Evolutionary conservation across 805 yeast genomes (phyloP).

Genomic region (Metschnikowia lachancei): DNA sequence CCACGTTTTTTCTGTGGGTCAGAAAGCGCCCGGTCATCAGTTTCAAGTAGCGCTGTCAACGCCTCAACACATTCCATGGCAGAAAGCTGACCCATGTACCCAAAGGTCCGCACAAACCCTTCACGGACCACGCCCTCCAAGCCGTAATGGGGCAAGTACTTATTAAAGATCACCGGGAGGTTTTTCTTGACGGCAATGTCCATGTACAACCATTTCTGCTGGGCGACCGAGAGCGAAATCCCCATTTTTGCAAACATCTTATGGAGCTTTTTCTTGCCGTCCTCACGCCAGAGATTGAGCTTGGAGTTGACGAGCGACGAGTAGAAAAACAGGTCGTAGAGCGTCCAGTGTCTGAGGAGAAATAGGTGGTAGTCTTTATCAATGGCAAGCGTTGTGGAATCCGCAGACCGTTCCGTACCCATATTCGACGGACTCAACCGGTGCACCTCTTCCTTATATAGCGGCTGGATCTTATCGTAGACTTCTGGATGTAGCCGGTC

Average conservation of each 20-base stretch:
- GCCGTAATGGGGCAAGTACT: slow-evolving; percentile 72
- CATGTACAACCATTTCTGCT: slow-evolving; percentile 90
- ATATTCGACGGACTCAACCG: slow-evolving; percentile 52
- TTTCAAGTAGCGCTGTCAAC: slow-evolving; percentile 75
- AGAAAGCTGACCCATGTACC: slow-evolving; percentile 80
- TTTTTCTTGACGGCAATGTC: slow-evolving; percentile 75
- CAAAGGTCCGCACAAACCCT: slow-evolving; percentile 84
- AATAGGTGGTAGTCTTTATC: slow-evolving; percentile 87
- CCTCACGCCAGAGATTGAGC: slow-evolving; percentile 84
- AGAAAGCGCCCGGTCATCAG: slow-evolving; percentile 21
- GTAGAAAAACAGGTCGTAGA: slow-evolving; percentile 86
- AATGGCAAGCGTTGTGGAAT: slow-evolving; percentile 49
- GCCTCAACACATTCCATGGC: slow-evolving; percentile 95
- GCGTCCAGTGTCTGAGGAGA: slow-evolving; percentile 85
- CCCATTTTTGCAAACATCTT: slow-evolving; percentile 97
- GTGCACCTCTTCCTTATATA: slow-evolving; percentile 77
- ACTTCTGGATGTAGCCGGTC: slow-evolving; percentile 72
- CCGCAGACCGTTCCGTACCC: slow-evolving; percentile 35
- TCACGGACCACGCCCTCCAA: slow-evolving; percentile 78
- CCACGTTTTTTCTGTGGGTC: slow-evolving; percentile 21
- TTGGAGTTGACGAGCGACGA: slow-evolving; percentile 91
- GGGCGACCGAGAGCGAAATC: slow-evolving; percentile 80
- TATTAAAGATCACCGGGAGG: slow-evolving; percentile 63
- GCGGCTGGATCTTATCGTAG: slow-evolving; percentile 67
- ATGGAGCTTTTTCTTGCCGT: slow-evolving; percentile 81